A percentile compares a stretch with the other conserved stretches of the same genome.
Conservation (phyloP, 2,329 filamentous ascomycete species). For the Cryphonectria carpinicola region DNA sequence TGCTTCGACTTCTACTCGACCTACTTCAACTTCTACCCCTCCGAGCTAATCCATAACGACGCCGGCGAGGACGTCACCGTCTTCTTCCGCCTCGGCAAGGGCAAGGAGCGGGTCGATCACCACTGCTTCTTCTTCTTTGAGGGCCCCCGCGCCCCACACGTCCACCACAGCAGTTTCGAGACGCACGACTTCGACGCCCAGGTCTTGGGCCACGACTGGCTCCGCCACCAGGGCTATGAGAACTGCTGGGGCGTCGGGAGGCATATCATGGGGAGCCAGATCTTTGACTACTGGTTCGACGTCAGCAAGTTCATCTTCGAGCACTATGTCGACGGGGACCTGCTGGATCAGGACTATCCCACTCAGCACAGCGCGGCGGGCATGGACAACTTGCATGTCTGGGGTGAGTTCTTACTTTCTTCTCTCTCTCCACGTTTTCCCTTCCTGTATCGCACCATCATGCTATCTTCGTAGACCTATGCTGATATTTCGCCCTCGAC, state of each 20-base stretch:
- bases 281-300: slow-evolving; percentile 77
- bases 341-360: slow-evolving; percentile 59
- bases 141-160: slow-evolving; percentile 49
- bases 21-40: slow-evolving; percentile 54
- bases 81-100: slow-evolving; percentile 51
- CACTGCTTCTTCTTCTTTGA: slow-evolving; percentile 57
- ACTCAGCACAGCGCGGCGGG: slow-evolving; percentile 46
- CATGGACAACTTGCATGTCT: slow-evolving; percentile 50
- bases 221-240: slow-evolving; percentile 64
- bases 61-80: slow-evolving; percentile 44
- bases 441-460: neutral
- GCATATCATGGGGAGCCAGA: slow-evolving; percentile 71
- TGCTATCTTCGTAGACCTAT: neutral
- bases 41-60: slow-evolving; percentile 44
- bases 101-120: slow-evolving; percentile 52
- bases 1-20: slow-evolving; percentile 53
- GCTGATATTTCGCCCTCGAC: slow-evolving; percentile 14
- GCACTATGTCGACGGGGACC: slow-evolving; percentile 73
- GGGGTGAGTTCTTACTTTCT: slow-evolving; percentile 41
- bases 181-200: slow-evolving; percentile 74
- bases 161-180: slow-evolving; percentile 72
- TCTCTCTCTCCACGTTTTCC: neutral
- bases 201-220: slow-evolving; percentile 70
- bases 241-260: slow-evolving; percentile 73
- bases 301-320: slow-evolving; percentile 66